These are phyloP conservation scores for Eucalyptus rudis DNA, from an alignment of 345 rosid species.

Conservation along the genomic window DNA sequence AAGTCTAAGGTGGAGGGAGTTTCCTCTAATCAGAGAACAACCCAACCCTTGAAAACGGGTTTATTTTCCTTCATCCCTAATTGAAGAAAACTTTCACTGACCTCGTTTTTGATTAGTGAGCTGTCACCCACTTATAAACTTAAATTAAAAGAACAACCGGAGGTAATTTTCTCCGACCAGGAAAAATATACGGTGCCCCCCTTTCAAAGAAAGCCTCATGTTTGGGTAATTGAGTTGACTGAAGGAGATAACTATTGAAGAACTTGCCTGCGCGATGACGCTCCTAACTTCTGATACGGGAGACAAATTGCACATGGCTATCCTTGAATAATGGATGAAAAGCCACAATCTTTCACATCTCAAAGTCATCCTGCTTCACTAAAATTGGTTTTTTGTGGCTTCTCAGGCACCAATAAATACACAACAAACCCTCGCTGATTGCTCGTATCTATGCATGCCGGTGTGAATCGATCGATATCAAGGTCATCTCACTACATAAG, in stretches of 20 bases:
- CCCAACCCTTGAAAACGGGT: neutral
- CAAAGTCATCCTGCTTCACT: neutral
- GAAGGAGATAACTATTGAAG: neutral
- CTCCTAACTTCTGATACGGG: neutral
- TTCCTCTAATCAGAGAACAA: neutral
- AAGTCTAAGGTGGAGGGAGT: neutral
- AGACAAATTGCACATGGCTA: neutral
- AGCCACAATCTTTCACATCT: neutral
- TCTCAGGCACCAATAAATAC: neutral
- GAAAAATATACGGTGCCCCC: neutral
- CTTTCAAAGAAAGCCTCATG: neutral
- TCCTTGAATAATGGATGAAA: neutral
- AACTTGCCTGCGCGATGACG: neutral
- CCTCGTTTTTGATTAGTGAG: neutral
- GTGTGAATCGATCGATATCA: neutral
- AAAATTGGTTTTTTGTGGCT: neutral
- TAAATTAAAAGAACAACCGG: neutral
- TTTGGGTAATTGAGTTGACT: neutral
- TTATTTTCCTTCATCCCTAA: too few species aligned
- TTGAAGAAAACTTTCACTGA: neutral
- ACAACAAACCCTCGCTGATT: neutral
- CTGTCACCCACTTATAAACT: neutral
- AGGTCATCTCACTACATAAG: neutral
- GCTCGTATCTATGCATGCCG: neutral
- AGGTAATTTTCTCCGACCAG: neutral